These are phyloP conservation scores for Karstenula rhodostoma DNA, from an alignment of 2,329 filamentous ascomycete species.

Conservation along the genomic window DNA sequence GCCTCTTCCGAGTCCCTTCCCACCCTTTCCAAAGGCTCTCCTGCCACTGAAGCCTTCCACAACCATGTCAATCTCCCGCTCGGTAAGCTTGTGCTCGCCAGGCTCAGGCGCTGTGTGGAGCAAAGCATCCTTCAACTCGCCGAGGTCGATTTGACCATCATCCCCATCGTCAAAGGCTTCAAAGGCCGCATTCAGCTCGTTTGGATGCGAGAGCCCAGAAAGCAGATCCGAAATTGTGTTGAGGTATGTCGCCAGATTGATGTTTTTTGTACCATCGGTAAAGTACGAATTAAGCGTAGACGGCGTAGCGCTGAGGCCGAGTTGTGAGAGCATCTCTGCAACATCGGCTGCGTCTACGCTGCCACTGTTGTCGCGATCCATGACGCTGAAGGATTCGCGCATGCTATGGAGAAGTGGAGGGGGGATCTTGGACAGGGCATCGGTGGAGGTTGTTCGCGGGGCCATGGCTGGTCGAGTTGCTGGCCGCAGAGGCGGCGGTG, in stretches of 20 bases:
- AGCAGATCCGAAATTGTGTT: slow-evolving; percentile 80
- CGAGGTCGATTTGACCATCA: slow-evolving; percentile 87
- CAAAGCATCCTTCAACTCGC: slow-evolving; percentile 82
- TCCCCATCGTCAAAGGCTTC: slow-evolving; percentile 97
- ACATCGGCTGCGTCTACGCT: slow-evolving; percentile 83
- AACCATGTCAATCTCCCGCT: slow-evolving; percentile 81
- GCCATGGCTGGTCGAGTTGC: slow-evolving; percentile 36
- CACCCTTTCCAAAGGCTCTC: slow-evolving; percentile 77
- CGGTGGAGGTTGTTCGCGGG: slow-evolving; percentile 35
- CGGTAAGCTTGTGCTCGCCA: slow-evolving; percentile 44
- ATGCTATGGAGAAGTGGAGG: slow-evolving; percentile 85
- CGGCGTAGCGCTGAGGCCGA: slow-evolving; percentile 78
- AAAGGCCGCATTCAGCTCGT: slow-evolving; percentile 87
- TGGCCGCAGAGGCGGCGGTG: slow-evolving; percentile 20
- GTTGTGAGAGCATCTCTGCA: slow-evolving; percentile 83
- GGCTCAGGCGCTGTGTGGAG: slow-evolving; percentile 79
- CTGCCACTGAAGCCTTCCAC: slow-evolving; percentile 85
- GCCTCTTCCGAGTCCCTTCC: slow-evolving; percentile 63
- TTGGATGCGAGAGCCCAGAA: slow-evolving; percentile 75
- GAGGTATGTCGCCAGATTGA: slow-evolving; percentile 86
- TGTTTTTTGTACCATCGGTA: slow-evolving; percentile 73
- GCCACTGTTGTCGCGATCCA: slow-evolving; percentile 89
- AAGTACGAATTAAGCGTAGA: slow-evolving; percentile 84
- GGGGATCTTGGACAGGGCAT: slow-evolving; percentile 73
- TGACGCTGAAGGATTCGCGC: slow-evolving; percentile 90